phyloP scores from a whole-genome alignment of 225 moss, liverwort and hornwort species.

The Pseudoscleropodium purum region DNA sequence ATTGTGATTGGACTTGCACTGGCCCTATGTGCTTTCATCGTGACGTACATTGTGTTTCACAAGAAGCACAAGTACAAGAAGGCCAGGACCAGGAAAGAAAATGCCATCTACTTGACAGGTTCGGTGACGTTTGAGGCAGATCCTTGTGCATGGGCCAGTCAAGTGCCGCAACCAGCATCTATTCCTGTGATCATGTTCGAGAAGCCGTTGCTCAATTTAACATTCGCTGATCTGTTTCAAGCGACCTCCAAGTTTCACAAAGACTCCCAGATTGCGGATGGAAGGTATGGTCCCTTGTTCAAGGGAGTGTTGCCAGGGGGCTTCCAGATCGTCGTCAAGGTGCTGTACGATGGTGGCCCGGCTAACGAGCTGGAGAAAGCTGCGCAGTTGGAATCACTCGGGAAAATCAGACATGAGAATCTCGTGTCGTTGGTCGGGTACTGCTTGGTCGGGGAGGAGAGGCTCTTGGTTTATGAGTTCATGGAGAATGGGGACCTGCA shows the following conservation, averaged over 20 bases:
- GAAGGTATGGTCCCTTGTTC: constrained; percentile 64
- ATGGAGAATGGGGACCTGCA: constrained; percentile 75
- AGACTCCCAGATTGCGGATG: constrained; percentile 65
- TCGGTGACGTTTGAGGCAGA: constrained; percentile 57
- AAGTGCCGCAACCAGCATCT: constrained; percentile 29
- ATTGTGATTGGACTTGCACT: constrained; percentile 7
- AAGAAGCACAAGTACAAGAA: constrained; percentile 1
- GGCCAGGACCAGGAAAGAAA: not conserved
- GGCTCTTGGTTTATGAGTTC: constrained; percentile 56
- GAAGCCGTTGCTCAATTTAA: constrained; percentile 71
- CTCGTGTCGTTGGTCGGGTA: constrained; percentile 67
- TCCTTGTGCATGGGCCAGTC: constrained; percentile 53
- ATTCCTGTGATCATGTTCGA: constrained; percentile 80
- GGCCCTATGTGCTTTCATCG: constrained; percentile 24
- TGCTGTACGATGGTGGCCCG: constrained; percentile 51
- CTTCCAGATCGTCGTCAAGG: constrained; percentile 62
- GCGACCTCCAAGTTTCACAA: constrained; percentile 61
- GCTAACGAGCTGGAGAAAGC: constrained; percentile 41
- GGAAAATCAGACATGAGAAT: constrained; percentile 56
- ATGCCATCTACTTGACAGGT: constrained; percentile 32
- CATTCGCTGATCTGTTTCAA: constrained; percentile 64
- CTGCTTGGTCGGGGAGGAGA: constrained; percentile 59
- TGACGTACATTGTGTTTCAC: constrained; percentile 11
- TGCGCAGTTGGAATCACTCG: constrained; percentile 48
- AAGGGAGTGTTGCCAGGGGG: constrained; percentile 49